Percentiles rank a stretch among this genome's conserved stretches.
Conservation (phyloP, 768 basidiomycete genomes). For the Hirschioporus abietinus region DNA sequence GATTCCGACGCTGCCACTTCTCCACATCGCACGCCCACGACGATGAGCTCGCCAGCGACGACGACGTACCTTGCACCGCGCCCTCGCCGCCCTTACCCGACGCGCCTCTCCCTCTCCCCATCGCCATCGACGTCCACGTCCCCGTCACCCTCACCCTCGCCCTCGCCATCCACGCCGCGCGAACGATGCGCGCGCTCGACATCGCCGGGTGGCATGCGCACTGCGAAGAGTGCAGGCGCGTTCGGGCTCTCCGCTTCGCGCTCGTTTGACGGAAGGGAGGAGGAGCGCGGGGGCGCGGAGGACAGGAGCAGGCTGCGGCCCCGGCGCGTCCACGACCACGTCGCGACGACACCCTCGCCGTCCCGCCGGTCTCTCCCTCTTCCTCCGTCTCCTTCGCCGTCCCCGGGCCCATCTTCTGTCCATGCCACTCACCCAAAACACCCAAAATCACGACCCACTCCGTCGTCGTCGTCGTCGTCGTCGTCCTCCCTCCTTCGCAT, state of each 20-base stretch:
- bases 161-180: constrained; percentile 54
- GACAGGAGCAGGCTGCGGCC: background rate
- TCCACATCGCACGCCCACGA: constrained; percentile 27
- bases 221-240: background rate
- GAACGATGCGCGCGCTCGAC: constrained; percentile 33
- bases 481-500: background rate
- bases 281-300: background rate
- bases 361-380: background rate
- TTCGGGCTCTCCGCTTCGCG: too few relatives aligned
- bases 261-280: background rate
- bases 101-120: constrained; percentile 61
- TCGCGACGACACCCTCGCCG: background rate
- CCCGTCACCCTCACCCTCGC: constrained; percentile 56
- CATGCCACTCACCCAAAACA: background rate
- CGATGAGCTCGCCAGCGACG: constrained; percentile 50
- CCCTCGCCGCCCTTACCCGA: constrained; percentile 25
- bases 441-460: background rate
- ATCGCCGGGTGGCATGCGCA: constrained; percentile 15
- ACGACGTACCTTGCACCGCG: background rate
- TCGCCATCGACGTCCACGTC: constrained; percentile 53
- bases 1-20: too few relatives aligned
- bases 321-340: background rate
- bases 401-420: background rate
- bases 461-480: too few relatives aligned
- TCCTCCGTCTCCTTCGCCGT: background rate